Conservation (phyloP, 1,139 yeast species). For the Pichia sp. region DNA sequence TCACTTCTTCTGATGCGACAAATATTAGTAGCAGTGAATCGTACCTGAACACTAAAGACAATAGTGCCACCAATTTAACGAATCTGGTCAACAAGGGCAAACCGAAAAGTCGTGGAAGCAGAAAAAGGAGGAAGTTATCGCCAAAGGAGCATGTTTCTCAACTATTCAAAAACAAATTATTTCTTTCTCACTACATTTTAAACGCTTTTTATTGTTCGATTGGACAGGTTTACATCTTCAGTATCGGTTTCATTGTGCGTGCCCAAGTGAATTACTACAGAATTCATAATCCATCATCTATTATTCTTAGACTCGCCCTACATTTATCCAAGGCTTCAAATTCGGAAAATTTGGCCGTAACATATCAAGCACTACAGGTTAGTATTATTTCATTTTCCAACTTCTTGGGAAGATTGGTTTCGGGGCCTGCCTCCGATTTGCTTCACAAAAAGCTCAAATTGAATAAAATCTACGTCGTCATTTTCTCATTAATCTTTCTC, state of each 20-base stretch:
- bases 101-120: not conserved
- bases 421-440: slow-evolving; percentile 67
- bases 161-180: slow-evolving; percentile 30
- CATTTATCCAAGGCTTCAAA: not conserved
- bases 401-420: slow-evolving; percentile 60
- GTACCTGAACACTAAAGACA: not conserved
- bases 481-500: slow-evolving; percentile 46
- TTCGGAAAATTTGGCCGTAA: slow-evolving; percentile 25
- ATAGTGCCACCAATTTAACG: not conserved
- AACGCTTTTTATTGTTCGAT: slow-evolving; percentile 65
- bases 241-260: slow-evolving; percentile 67
- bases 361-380: slow-evolving; percentile 66
- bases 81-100: not conserved
- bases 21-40: not conserved
- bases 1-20: not conserved
- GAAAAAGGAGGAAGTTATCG: slow-evolving; percentile 13
- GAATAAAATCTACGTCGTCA: slow-evolving; percentile 67
- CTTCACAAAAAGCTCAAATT: slow-evolving; percentile 47
- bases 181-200: slow-evolving; percentile 48
- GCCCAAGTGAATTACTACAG: slow-evolving; percentile 39
- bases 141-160: slow-evolving; percentile 25
- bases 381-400: slow-evolving; percentile 65
- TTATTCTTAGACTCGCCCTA: slow-evolving; percentile 22
- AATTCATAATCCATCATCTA: slow-evolving; percentile 27
- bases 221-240: slow-evolving; percentile 75